Conservation (phyloP, 768 basidiomycete genomes). For the Termitomyces sp. region DNA sequence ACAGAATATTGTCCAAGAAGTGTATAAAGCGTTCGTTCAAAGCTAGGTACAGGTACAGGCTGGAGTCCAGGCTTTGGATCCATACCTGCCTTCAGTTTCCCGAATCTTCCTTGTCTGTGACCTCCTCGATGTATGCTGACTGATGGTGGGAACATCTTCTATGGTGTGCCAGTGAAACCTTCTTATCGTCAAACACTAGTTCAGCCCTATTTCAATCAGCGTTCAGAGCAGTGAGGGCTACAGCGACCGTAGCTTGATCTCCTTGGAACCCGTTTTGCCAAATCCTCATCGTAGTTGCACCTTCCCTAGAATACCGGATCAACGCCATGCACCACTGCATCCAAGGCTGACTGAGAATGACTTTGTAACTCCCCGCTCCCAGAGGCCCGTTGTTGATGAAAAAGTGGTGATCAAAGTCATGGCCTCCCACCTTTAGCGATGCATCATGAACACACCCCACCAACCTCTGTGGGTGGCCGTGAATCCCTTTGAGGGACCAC, state of each 20-base stretch:
- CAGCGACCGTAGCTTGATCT: constrained; percentile 1
- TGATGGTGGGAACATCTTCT: neutral
- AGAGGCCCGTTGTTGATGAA: constrained; percentile 13
- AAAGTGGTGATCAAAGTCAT: too few species aligned
- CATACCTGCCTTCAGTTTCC: constrained; percentile 11
- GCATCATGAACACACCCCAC: constrained; percentile 17
- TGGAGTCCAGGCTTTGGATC: constrained; percentile 3
- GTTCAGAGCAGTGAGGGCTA: constrained; percentile 4
- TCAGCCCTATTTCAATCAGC: neutral
- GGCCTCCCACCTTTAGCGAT: constrained; percentile 16
- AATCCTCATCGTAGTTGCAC: constrained; percentile 11
- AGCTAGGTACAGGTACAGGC: constrained; percentile 5
- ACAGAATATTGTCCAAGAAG: neutral
- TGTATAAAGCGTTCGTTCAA: constrained; percentile 8
- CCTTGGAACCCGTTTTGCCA: constrained; percentile 14
- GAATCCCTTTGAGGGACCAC: constrained; percentile 24
- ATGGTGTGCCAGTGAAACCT: neutral
- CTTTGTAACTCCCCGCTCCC: constrained; percentile 10
- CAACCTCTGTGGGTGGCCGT: constrained; percentile 11
- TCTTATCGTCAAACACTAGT: neutral
- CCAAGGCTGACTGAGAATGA: constrained; percentile 22
- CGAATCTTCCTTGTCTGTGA: neutral
- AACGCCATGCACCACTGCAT: constrained; percentile 17
- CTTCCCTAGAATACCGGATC: constrained; percentile 8
- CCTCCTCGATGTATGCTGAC: neutral